Percentiles rank a stretch among this genome's conserved stretches.
phyloP scores from a whole-genome alignment of 2,329 filamentous ascomycete species.

The Cladophialophora bantiana region DNA sequence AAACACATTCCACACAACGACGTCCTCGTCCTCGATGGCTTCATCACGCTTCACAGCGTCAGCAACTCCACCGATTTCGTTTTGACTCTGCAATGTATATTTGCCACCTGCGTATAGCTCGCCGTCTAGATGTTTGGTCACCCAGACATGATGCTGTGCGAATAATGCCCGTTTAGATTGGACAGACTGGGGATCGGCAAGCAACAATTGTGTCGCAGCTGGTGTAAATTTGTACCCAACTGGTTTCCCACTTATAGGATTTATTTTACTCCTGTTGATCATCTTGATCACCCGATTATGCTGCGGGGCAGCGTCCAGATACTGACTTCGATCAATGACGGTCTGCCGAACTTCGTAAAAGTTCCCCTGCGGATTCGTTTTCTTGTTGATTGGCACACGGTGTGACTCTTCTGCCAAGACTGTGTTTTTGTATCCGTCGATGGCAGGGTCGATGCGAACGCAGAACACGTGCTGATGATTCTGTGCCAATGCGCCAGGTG shows the following conservation, averaged over 20 bases:
- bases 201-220: conserved; percentile 56
- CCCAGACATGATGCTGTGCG: conserved; percentile 60
- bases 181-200: conserved; percentile 54
- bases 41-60: conserved; percentile 55
- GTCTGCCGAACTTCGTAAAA: conserved; percentile 63
- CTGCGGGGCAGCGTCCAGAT: conserved; percentile 61
- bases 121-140: conserved; percentile 58
- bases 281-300: conserved; percentile 57
- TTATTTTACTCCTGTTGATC: conserved; percentile 54
- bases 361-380: conserved; percentile 68
- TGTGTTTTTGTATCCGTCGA: conserved; percentile 64
- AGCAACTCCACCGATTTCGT: conserved; percentile 53
- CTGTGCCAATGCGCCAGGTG: conserved; percentile 69
- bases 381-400: conserved; percentile 56
- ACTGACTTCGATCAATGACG: conserved; percentile 54
- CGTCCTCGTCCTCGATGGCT: conserved; percentile 52
- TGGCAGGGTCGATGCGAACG: conserved; percentile 68
- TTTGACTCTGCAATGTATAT: conserved; percentile 56
- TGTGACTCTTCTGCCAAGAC: conserved; percentile 63
- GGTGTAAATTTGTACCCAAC: conserved; percentile 59
- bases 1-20: conserved; percentile 60
- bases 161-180: conserved; percentile 57
- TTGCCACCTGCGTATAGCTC: conserved; percentile 59
- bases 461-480: conserved; percentile 76
- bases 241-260: conserved; percentile 52